phyloP scores from a whole-genome alignment of 2,329 filamentous ascomycete genomes.

The Aspergillus alliaceus region DNA sequence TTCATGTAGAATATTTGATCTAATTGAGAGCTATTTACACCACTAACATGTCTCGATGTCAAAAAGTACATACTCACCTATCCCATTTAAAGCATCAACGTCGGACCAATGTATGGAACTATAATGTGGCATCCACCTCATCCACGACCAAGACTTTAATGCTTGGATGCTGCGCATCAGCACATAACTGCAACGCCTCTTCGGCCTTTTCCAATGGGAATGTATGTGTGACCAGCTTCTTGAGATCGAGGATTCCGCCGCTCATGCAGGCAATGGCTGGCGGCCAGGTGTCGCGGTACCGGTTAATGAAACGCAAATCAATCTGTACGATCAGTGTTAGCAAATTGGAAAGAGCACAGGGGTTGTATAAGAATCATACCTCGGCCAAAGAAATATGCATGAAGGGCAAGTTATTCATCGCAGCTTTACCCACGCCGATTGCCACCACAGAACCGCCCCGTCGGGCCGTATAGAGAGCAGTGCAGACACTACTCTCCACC shows the following conservation, averaged over 20 bases:
- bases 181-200: constrained; percentile 57
- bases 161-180: constrained; percentile 53
- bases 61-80: background rate
- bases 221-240: constrained; percentile 62
- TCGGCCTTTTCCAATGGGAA: constrained; percentile 63
- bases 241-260: constrained; percentile 61
- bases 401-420: constrained; percentile 67
- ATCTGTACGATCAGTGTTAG: constrained; percentile 54
- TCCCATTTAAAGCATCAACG: background rate
- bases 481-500: constrained; percentile 62
- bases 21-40: no score
- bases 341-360: background rate
- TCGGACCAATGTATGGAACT: background rate
- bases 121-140: constrained; percentile 34
- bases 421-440: constrained; percentile 61
- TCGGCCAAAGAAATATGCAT: constrained; percentile 66
- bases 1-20: no score
- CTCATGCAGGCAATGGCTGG: constrained; percentile 61
- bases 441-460: constrained; percentile 63
- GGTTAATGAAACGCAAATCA: constrained; percentile 68
- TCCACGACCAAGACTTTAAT: constrained; percentile 65
- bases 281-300: constrained; percentile 70
- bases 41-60: background rate
- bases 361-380: constrained; percentile 16
- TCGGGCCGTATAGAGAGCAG: constrained; percentile 57